A percentile compares a stretch with the other conserved stretches of the same genome.
Evolutionary conservation across 345 rosid genomes (phyloP).

Genomic region (Salix brachista): DNA sequence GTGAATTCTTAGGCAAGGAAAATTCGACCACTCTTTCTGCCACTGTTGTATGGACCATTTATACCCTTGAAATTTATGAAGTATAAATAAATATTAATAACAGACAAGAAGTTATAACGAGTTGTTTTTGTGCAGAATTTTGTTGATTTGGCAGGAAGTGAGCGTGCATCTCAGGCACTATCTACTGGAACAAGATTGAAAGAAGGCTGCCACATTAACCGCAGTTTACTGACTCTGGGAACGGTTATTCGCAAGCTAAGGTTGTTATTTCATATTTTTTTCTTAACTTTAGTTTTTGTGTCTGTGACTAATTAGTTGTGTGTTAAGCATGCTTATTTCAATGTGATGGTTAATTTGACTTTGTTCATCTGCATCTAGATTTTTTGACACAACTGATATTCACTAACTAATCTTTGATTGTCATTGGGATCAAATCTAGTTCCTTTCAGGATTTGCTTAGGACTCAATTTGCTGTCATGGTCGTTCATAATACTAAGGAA

Average conservation of each 20-base stretch:
- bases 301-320: not conserved
- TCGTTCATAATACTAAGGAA: not conserved
- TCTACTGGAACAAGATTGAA: slow-evolving; percentile 89
- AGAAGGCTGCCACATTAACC: slow-evolving; percentile 97
- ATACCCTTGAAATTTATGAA: not conserved
- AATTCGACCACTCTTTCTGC: slow-evolving; percentile 85
- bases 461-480: not conserved
- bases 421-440: not conserved
- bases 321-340: not conserved
- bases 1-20: slow-evolving; percentile 88
- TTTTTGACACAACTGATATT: not conserved
- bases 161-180: slow-evolving; percentile 88
- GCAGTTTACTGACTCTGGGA: slow-evolving; percentile 89
- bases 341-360: not conserved
- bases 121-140: slow-evolving; percentile 59
- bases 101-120: slow-evolving; percentile 1
- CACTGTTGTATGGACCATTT: slow-evolving; percentile 64
- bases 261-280: slow-evolving; percentile 27
- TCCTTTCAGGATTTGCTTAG: not conserved
- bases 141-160: slow-evolving; percentile 96
- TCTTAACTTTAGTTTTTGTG: not conserved
- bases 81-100: not conserved
- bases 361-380: not conserved
- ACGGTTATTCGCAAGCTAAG: slow-evolving; percentile 97
- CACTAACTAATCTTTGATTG: not conserved